A percentile compares a stretch with the other conserved stretches of the same genome.
These are phyloP conservation scores for Citrullus mucosospermus DNA, from an alignment of 306 rosid species.

Conservation along the genomic window DNA sequence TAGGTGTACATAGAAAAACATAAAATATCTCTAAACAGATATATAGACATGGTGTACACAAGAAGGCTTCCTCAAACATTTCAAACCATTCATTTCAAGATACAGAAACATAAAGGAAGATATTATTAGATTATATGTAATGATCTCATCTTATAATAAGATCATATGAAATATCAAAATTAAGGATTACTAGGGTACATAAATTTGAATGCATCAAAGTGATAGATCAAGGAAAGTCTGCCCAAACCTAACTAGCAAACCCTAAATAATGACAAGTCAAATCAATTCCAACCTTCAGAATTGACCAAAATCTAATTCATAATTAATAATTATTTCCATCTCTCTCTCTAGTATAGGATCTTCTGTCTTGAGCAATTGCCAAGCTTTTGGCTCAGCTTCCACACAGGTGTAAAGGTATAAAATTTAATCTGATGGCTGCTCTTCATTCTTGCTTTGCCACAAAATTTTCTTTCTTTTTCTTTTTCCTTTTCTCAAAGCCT, in stretches of 20 bases:
- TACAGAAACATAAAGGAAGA: not conserved
- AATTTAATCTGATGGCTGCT: not conserved
- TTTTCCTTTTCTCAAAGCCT: not conserved
- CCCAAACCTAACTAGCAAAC: constrained; percentile 1
- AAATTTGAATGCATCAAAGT: not conserved
- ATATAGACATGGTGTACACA: not conserved
- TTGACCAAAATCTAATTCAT: constrained; percentile 6
- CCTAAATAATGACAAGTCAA: constrained; percentile 1
- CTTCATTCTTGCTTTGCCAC: not conserved
- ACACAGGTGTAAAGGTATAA: not conserved
- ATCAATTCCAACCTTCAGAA: constrained; percentile 2
- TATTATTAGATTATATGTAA: not conserved
- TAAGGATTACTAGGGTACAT: not conserved
- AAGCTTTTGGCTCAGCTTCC: constrained; percentile 1
- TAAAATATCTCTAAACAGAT: too few species aligned
- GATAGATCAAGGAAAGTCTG: not conserved
- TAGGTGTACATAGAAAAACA: too few species aligned
- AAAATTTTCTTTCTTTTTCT: not conserved
- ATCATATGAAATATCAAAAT: not conserved
- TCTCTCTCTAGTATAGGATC: not conserved
- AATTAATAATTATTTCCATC: not conserved
- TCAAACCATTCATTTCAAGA: not conserved
- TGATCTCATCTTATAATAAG: not conserved
- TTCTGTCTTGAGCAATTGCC: not conserved
- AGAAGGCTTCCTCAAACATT: not conserved